A percentile compares a stretch with the other conserved stretches of the same genome.
These are phyloP conservation scores for Eimeria praecox DNA, from an alignment of 169 alveolate species.

Conservation along the genomic window DNA sequence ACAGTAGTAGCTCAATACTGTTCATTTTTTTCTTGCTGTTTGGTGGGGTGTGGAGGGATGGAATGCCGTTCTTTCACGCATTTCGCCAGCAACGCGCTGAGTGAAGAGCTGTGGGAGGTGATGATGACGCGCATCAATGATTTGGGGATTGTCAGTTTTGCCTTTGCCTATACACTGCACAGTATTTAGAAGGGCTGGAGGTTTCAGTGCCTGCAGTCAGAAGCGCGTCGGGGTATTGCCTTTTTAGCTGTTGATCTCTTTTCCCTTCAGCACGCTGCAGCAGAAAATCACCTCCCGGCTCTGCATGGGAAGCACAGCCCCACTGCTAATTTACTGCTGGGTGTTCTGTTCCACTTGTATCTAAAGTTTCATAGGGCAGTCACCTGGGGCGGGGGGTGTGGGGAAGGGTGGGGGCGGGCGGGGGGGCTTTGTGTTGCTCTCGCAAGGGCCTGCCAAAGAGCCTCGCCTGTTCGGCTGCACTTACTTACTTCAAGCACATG, in stretches of 20 bases:
- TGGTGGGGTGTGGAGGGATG: not conserved
- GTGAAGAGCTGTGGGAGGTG: not conserved
- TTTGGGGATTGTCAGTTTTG: not conserved
- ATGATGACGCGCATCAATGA: not conserved
- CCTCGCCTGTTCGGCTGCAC: not conserved
- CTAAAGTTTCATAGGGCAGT: not conserved
- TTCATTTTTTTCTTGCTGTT: not conserved
- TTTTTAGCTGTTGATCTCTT: no score
- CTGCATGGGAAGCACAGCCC: not conserved
- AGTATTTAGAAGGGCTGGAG: not conserved
- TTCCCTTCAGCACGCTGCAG: not conserved
- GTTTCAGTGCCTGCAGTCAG: not conserved
- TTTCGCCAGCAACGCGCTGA: not conserved
- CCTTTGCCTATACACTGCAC: not conserved
- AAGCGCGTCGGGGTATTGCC: not conserved
- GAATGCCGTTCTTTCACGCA: not conserved
- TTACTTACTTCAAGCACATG: not conserved
- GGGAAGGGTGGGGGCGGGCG: not conserved
- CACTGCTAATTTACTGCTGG: not conserved
- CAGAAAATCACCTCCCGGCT: not conserved
- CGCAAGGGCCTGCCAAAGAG: not conserved
- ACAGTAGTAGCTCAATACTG: not conserved
- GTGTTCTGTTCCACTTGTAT: not conserved
- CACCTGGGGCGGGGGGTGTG: not conserved
- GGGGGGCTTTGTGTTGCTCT: not conserved